Conservation (phyloP, 2,329 filamentous ascomycete genomes). For the Fusarium nygamai region DNA sequence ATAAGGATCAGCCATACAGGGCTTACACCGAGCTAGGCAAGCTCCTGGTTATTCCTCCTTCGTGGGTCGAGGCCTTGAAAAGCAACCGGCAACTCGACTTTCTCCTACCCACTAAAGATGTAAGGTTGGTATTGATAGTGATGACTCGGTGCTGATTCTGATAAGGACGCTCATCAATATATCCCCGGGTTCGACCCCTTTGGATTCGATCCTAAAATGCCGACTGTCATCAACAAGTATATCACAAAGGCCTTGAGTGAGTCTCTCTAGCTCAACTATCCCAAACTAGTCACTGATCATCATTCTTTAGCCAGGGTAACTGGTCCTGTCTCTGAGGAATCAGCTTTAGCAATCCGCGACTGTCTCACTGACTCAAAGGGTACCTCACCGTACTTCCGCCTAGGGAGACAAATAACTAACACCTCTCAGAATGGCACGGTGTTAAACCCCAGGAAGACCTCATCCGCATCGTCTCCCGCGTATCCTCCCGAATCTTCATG, state of each 20-base stretch:
- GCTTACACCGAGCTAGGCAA: not conserved
- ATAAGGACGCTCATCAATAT: not conserved
- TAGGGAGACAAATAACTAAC: accelerated
- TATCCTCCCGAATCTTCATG: constrained; percentile 36
- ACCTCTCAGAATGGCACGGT: not conserved
- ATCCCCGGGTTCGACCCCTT: not conserved
- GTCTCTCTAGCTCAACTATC: accelerated
- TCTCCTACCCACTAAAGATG: not conserved
- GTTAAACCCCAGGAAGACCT: not conserved
- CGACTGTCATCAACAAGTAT: not conserved
- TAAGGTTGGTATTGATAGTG: accelerated
- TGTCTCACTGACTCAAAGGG: not conserved
- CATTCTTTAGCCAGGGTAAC: not conserved
- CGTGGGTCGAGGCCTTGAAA: not conserved
- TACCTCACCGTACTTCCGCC: not conserved
- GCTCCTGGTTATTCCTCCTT: not conserved
- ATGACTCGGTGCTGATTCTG: accelerated
- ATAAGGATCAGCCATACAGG: not conserved
- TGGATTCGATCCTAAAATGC: not conserved
- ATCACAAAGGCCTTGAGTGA: not conserved
- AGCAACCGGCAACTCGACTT: not conserved
- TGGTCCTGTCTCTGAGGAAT: not conserved
- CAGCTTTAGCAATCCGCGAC: not conserved
- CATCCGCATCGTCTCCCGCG: not conserved
- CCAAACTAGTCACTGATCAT: too few relatives aligned